Conservation (phyloP, 306 rosid genomes). For the Dryas alaskensis region DNA sequence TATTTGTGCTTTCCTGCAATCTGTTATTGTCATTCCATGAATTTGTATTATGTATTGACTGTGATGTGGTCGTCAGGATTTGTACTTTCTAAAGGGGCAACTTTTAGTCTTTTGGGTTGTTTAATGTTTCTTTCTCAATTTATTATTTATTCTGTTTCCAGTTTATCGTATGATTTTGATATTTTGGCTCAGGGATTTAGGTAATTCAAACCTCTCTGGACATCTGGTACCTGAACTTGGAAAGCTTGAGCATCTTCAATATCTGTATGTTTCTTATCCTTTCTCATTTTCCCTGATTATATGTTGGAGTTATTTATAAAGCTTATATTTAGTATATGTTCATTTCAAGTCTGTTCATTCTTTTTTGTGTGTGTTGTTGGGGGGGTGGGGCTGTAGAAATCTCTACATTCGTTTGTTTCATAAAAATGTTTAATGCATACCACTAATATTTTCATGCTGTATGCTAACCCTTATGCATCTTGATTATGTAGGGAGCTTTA, state of each 20-base stretch:
- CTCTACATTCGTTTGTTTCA: background rate
- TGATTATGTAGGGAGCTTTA: constrained; percentile 71
- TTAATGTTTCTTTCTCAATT: background rate
- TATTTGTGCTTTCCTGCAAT: background rate
- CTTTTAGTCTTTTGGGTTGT: background rate
- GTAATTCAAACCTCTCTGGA: constrained; percentile 90
- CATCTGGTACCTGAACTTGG: constrained; percentile 88
- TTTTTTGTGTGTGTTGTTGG: background rate
- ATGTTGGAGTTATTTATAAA: background rate
- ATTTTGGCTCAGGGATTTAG: constrained; percentile 66
- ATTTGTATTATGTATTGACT: background rate
- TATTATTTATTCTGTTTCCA: background rate
- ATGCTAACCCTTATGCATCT: constrained; percentile 1
- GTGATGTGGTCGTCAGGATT: background rate
- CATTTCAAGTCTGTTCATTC: background rate
- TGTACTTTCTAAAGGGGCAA: background rate
- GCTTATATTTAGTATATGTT: background rate
- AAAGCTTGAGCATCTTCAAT: constrained; percentile 81
- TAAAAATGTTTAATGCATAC: background rate
- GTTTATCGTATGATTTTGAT: background rate
- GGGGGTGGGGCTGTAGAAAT: background rate
- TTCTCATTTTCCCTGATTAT: background rate
- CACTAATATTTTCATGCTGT: background rate
- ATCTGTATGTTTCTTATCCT: constrained; percentile 55
- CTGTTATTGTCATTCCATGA: background rate